Evolutionary conservation across 108 stramenopile species (phyloP), one percentile per base, ranked within the genome.

Genomic region (Discostella pseudostelligera): DNA sequence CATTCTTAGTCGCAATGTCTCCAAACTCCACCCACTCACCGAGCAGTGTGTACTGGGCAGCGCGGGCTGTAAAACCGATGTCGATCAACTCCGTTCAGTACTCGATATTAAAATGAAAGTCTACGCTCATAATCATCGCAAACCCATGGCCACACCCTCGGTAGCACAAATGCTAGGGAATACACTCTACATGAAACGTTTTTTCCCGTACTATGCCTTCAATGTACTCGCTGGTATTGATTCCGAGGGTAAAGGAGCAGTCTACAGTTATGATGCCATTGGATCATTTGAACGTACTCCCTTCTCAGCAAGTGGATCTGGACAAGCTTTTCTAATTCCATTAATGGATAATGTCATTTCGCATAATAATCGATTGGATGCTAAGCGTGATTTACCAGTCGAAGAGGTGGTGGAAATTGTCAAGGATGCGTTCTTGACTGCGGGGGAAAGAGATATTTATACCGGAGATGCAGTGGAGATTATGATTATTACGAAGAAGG

Each of bases 201-300:
- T 99, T 84, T 99, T 99, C 81, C 98, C 98, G 19, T 99, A 98
- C 79, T 99, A 99, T 74, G 87, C 96, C 17, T 98, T 99, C 73
- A 97, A 97, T 72, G 96, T 98, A 35, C 77, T 98, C 39, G 95
- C 95, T 3, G 98, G 98, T 0, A 80, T 99, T 37, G 98, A 99
- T 66, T 86, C 87, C 54, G 96, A 98, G 59, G 97, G 97, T 29
- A 93, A 87, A 74, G 98, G 98, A 7, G 87, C 89, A 21, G 93
- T 98, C 8, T 98, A 94, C 74, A 95, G 95, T 40, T 99, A 99
- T 82, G 98, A 99, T 83, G 97, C 97, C 56, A 96, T 98, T 66
- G 98, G 98, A 12, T 82, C 81, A 28, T 97, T 92, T 75, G 96
- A 98, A 76, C 88, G 96, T 24, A 95, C 93, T 5, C 67, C 81